Conservation (phyloP, 257 asterid species). For the Paraleonurus japonicus region DNA sequence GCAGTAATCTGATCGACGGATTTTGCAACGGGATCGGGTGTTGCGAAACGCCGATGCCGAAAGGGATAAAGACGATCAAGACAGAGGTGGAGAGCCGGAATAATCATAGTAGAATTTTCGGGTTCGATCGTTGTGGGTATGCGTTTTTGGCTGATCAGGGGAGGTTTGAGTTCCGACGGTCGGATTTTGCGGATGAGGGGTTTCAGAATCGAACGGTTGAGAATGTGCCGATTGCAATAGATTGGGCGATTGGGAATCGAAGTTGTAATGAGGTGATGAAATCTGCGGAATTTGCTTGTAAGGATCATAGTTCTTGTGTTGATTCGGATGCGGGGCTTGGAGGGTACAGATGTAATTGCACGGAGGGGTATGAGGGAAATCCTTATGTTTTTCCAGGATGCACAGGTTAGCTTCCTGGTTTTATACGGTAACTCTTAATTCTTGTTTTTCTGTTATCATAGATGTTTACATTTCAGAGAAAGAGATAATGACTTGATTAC, state of each 20-base stretch:
- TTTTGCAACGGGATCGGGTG: constrained; percentile 56
- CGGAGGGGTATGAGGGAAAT: constrained; percentile 54
- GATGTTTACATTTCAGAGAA: too few relatives aligned
- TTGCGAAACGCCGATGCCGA: constrained; percentile 48
- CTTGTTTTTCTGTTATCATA: too few relatives aligned
- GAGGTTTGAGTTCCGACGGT: constrained; percentile 23
- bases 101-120: constrained; percentile 15
- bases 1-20: constrained; percentile 34
- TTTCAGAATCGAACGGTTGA: constrained; percentile 33
- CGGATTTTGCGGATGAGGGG: constrained; percentile 31
- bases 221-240: constrained; percentile 41
- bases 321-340: constrained; percentile 43
- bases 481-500: too few relatives aligned
- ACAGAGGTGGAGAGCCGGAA: not conserved
- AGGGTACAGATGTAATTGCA: constrained; percentile 60
- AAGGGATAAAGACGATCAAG: constrained; percentile 30
- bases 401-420: constrained; percentile 21
- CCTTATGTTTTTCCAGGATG: constrained; percentile 53
- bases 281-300: constrained; percentile 35
- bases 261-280: constrained; percentile 39
- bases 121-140: constrained; percentile 44
- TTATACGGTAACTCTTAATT: not conserved
- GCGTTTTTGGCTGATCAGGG: constrained; percentile 51
- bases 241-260: constrained; percentile 55
- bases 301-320: constrained; percentile 36